Base-by-base conservation (phyloP, 164 flowering plant genomes). In the Taxillus chinensis region DNA sequence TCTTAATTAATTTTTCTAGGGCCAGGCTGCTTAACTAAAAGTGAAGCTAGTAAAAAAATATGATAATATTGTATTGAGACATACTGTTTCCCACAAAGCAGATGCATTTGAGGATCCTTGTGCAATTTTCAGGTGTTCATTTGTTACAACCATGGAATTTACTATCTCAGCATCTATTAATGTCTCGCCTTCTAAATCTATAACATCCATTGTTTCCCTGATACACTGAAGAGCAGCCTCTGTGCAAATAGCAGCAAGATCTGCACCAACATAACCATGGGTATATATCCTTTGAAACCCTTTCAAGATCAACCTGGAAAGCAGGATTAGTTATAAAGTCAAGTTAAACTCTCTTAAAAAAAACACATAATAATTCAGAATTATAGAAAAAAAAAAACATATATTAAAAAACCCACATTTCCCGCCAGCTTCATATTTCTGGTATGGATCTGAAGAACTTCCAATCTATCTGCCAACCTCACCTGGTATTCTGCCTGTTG, bases 161-260 rank as follows among this genome's bases (percentile, higher is more conserved):
- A 84, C 63, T 9, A 84, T 59, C 68, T 84, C 86, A 38, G 89
- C 89, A 79, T 84, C 89, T 62, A 84, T 84, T n/a, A n/a, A n/a
- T 2, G 78, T 55, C 57, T 82, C 89, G 57, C 82, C 89, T 58
- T 84, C 89, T 43, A 82, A 67, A 74, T 84, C 86, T 55, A 84
- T 80, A 8, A 82, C 83, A 64, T 82, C 89, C 89, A 84, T 84
- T 59, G 82, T 84, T 75, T 84, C 86, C 71, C 86, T 72, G 43
- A 84, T 82, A 66, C 89, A 84, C 63, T 82, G 86, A 64, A 84
- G 86, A 45, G 89, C 89, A 70, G 86, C 83, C 59, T 84, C 89
- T 1, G 89, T 84, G 68, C 86, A 84, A 54, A 84, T 76, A 27
- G 86, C 89, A 61, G 89, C 89, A 63, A 84, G 80, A 70, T 84